Conservation (phyloP, 192 early-diverging fungal species). For the Mortierella hygrophila region DNA sequence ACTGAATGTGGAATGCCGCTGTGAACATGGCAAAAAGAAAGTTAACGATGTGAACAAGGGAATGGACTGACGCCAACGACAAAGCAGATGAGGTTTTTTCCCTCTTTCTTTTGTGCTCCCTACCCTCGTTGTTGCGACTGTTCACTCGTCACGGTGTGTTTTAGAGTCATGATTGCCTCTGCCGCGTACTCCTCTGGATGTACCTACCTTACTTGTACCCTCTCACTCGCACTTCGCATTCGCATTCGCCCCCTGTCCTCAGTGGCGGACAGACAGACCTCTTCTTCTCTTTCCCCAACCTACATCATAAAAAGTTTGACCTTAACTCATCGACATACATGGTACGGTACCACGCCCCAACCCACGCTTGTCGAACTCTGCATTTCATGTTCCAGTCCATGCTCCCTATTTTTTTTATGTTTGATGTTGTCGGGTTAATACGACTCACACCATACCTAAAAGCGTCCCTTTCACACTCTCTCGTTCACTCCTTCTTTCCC, state of each 20-base stretch:
- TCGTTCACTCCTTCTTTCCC: not conserved
- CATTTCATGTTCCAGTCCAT: constrained; percentile 1
- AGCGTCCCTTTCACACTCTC: not conserved
- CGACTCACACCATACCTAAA: not conserved
- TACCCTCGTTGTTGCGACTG: not conserved
- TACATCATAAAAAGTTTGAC: no score
- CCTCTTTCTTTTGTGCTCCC: not conserved
- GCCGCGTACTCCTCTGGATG: constrained; percentile 8
- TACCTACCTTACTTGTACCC: not conserved
- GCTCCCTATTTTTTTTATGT: not conserved
- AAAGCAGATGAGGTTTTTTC: not conserved
- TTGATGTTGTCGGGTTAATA: not conserved
- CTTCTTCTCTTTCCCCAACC: no score
- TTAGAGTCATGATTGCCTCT: constrained; percentile 17
- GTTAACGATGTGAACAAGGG: not conserved
- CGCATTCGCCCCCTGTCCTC: no score
- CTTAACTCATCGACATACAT: no score
- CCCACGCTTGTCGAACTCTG: not conserved
- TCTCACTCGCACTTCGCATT: not conserved
- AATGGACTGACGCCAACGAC: not conserved
- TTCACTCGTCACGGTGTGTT: constrained; percentile 5
- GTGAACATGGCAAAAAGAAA: constrained; percentile 6
- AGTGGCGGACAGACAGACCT: no score
- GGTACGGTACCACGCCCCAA: not conserved
- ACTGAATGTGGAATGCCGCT: constrained; percentile 26